Evolutionary conservation across 2,329 filamentous ascomycete genomes (phyloP).

Genomic region (Beauveria caledonica): DNA sequence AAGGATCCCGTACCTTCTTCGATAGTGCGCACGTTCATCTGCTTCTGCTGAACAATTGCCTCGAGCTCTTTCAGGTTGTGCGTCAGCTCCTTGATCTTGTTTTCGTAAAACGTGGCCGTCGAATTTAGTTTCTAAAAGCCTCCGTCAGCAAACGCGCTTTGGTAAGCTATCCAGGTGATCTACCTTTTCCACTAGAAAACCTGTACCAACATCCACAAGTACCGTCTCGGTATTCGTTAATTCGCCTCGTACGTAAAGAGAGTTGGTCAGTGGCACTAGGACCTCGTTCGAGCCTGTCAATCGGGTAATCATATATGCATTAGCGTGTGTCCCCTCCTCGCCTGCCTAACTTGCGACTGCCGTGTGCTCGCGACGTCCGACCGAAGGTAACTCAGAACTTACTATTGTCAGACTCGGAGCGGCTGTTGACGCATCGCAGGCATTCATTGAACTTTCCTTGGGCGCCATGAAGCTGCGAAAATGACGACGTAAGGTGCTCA

Average conservation of each 20-base stretch:
- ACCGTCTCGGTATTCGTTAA: conserved; percentile 68
- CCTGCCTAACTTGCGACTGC: not conserved
- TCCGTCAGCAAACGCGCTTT: not conserved
- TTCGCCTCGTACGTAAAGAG: conserved; percentile 83
- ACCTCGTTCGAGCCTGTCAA: conserved; percentile 45
- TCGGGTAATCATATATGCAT: not conserved
- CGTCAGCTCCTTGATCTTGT: conserved; percentile 44
- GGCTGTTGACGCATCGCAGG: conserved; percentile 59
- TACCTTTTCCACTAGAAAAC: conserved; percentile 91
- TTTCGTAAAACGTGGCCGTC: conserved; percentile 48
- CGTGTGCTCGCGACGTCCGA: not conserved
- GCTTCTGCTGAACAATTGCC: conserved; percentile 59
- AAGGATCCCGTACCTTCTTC: conserved; percentile 62
- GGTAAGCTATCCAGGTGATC: not conserved
- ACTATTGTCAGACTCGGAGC: conserved; percentile 18
- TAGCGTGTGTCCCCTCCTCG: not conserved
- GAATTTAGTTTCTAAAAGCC: conserved; percentile 40
- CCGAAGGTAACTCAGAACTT: not conserved
- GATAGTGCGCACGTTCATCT: conserved; percentile 72
- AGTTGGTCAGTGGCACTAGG: conserved; percentile 90
- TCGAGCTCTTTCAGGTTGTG: conserved; percentile 50
- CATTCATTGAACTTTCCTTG: conserved; percentile 92
- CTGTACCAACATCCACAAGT: conserved; percentile 86
- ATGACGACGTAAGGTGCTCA: conserved; percentile 85
- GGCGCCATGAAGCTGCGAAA: conserved; percentile 79